Percentiles rank a stretch among this genome's conserved stretches.
Conservation (phyloP, 768 basidiomycete genomes). For the Pleurotus tuber-regium region DNA sequence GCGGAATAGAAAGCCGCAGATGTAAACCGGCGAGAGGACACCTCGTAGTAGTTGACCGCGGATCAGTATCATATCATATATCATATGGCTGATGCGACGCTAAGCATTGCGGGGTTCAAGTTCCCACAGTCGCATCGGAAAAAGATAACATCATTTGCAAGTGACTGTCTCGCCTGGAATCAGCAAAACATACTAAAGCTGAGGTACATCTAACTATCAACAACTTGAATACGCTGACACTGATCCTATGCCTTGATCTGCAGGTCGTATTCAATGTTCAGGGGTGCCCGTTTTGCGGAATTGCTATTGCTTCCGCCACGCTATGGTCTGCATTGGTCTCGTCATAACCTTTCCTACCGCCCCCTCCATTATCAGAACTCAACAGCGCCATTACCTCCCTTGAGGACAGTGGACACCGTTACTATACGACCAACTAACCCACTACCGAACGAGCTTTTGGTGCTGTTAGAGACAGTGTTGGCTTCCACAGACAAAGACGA, state of each 20-base stretch:
- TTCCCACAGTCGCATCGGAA: not conserved
- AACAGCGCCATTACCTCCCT: slow-evolving; percentile 1
- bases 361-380: not conserved
- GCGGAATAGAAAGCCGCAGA: too few relatives aligned
- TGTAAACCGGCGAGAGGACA: too few relatives aligned
- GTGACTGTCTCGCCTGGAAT: too few relatives aligned
- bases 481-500: not conserved
- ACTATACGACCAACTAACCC: not conserved
- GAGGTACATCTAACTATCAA: slow-evolving; percentile 5
- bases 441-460: not conserved
- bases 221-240: not conserved
- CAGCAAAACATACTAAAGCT: not conserved
- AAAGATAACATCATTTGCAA: not conserved
- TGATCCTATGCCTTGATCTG: slow-evolving; percentile 3
- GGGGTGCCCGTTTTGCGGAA: slow-evolving; percentile 2
- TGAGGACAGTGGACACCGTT: too few relatives aligned
- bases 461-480: slow-evolving; percentile 1
- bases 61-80: too few relatives aligned
- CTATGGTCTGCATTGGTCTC: too few relatives aligned
- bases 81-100: too few relatives aligned
- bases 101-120: not conserved
- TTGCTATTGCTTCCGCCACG: too few relatives aligned
- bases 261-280: slow-evolving; percentile 2
- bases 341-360: not conserved
- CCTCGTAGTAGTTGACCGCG: too few relatives aligned